phyloP scores from a whole-genome alignment of 2,329 filamentous ascomycete genomes.

The Trichoderma afroharzianum region DNA sequence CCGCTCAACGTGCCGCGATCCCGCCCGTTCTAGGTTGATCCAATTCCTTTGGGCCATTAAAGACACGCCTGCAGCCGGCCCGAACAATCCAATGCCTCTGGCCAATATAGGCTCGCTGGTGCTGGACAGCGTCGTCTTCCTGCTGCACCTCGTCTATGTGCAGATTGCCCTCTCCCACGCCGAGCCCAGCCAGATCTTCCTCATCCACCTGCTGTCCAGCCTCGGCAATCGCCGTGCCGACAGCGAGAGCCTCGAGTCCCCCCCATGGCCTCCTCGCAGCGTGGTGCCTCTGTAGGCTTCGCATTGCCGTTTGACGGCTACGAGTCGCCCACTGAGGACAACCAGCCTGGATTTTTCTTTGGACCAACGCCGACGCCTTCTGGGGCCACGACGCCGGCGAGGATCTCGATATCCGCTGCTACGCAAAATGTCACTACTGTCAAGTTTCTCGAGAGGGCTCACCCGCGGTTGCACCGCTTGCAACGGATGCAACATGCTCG shows the following conservation, averaged over 20 bases:
- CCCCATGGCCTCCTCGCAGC: conserved; percentile 34
- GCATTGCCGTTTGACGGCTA: conserved; percentile 27
- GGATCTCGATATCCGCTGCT: not conserved
- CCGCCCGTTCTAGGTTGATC: not conserved
- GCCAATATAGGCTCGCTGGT: conserved; percentile 50
- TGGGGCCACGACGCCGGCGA: conserved; percentile 1
- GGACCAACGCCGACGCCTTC: conserved; percentile 19
- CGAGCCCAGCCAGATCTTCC: conserved; percentile 44
- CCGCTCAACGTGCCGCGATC: not conserved
- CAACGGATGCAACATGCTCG: not conserved
- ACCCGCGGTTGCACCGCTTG: not conserved
- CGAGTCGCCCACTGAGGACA: conserved; percentile 38
- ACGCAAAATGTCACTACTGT: not conserved
- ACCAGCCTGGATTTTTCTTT: conserved; percentile 29
- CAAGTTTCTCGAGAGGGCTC: not conserved
- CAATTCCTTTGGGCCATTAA: not conserved
- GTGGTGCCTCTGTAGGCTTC: conserved; percentile 14
- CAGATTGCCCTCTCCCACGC: conserved; percentile 48
- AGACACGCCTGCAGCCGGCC: not conserved
- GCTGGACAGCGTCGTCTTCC: conserved; percentile 50
- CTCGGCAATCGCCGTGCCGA: conserved; percentile 47
- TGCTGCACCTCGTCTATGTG: conserved; percentile 52
- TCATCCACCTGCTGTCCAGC: conserved; percentile 47
- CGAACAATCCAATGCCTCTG: conserved; percentile 42
- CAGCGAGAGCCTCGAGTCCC: conserved; percentile 44